phyloP scores from a whole-genome alignment of 148 eudicot species.

The Arbutus unedo region DNA sequence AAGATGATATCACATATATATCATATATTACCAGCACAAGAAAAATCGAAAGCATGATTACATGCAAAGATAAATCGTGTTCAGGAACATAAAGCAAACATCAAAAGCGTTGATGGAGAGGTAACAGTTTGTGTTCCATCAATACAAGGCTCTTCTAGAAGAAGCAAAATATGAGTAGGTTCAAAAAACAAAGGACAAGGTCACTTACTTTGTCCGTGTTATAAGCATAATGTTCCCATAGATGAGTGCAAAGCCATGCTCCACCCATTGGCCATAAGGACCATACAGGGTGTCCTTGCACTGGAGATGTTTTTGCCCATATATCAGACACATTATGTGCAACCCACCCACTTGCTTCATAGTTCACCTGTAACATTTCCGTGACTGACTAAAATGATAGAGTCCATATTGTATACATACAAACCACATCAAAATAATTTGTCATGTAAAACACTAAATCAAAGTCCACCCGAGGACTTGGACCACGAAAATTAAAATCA shows the following conservation, averaged over 20 bases:
- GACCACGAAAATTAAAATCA: neutral
- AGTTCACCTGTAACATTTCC: constrained; percentile 56
- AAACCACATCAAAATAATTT: neutral
- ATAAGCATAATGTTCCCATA: constrained; percentile 82
- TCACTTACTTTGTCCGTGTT: constrained; percentile 66
- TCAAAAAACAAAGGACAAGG: neutral
- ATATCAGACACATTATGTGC: constrained; percentile 75
- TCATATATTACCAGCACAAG: neutral
- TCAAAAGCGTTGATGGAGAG: neutral
- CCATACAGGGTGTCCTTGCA: constrained; percentile 71
- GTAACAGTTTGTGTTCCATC: neutral
- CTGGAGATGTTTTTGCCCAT: constrained; percentile 91
- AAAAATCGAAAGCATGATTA: neutral
- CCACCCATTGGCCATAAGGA: constrained; percentile 97
- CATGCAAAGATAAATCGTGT: neutral
- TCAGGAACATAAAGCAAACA: constrained; percentile 11
- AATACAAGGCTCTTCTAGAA: neutral
- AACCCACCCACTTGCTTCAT: constrained; percentile 85
- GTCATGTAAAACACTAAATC: neutral
- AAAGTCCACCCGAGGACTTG: neutral
- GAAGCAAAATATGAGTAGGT: neutral
- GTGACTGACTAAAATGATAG: constrained; percentile 22
- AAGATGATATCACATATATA: neutral
- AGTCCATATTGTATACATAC: neutral
- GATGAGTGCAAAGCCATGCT: constrained; percentile 92